Conservation (phyloP, 176 grass and related monocot genomes). For the Saccharum spontaneum region DNA sequence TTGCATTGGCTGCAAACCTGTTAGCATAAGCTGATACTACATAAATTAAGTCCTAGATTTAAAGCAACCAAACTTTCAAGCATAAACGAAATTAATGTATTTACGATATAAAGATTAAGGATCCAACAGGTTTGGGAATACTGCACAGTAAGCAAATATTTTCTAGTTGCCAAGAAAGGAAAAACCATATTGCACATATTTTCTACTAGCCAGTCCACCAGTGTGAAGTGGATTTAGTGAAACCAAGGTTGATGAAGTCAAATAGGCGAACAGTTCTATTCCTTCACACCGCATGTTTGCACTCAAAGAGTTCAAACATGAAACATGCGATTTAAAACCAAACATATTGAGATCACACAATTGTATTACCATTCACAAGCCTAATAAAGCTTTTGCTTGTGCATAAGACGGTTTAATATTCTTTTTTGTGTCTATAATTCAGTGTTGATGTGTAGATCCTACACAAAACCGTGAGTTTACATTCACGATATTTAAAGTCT, state of each 20-base stretch:
- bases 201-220: not conserved
- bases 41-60: slow-evolving; percentile 19
- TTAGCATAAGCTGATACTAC: slow-evolving; percentile 38
- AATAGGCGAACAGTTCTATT: not conserved
- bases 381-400: not conserved
- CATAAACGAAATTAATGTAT: slow-evolving; percentile 13
- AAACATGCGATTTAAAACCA: not conserved
- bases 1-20: slow-evolving; percentile 89
- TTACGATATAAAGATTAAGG: not conserved
- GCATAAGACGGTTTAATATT: not conserved
- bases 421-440: not conserved
- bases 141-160: not conserved
- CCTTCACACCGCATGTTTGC: not conserved
- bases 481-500: not conserved
- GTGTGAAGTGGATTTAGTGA: not conserved
- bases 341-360: not conserved
- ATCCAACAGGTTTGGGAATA: slow-evolving; percentile 18
- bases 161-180: not conserved
- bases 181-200: not conserved
- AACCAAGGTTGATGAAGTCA: not conserved
- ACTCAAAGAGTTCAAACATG: not conserved
- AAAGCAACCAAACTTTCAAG: slow-evolving; percentile 14
- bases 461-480: slow-evolving; percentile 7
- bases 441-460: not conserved
- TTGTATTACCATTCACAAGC: slow-evolving; percentile 13